Evolutionary conservation across 495 filamentous ascomycete species (phyloP).

Genomic region (Aeminium ludgeri): DNA sequence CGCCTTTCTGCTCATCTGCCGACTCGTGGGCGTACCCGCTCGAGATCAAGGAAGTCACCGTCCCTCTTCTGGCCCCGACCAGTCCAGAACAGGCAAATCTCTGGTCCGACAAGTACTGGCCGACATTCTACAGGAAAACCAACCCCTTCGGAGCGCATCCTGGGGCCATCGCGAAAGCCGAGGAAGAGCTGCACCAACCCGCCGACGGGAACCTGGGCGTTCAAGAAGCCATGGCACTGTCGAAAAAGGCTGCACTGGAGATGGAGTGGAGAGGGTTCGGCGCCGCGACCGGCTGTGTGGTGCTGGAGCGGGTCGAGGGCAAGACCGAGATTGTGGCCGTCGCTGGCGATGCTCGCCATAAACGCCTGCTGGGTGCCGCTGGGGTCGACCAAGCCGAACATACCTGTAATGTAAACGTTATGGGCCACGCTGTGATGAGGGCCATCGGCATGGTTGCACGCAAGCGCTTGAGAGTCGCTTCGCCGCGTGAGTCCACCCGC

Average conservation of each 20-base stretch:
- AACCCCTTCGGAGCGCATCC: conserved; percentile 64
- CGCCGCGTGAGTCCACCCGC: background rate
- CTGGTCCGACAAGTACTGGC: conserved; percentile 74
- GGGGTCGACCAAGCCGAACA: conserved; percentile 3
- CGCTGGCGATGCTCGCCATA: conserved; percentile 53
- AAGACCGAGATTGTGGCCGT: conserved; percentile 43
- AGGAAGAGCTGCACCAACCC: conserved; percentile 35
- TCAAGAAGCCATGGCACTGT: conserved; percentile 50
- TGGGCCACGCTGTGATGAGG: conserved; percentile 70
- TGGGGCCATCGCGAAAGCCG: conserved; percentile 34
- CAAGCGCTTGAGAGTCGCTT: conserved; percentile 31
- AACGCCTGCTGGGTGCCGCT: conserved; percentile 25
- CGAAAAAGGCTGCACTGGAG: conserved; percentile 43
- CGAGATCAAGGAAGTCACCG: conserved; percentile 36
- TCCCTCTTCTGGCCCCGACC: conserved; percentile 62
- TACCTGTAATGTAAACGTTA: conserved; percentile 42
- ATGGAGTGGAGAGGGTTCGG: conserved; percentile 40
- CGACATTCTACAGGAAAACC: conserved; percentile 66
- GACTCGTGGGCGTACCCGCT: conserved; percentile 22
- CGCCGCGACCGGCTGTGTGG: conserved; percentile 60
- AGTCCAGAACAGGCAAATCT: conserved; percentile 54
- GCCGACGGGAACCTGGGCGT: conserved; percentile 23
- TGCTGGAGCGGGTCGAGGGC: conserved; percentile 41
- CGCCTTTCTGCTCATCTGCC: conserved; percentile 11
- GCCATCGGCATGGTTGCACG: conserved; percentile 76